These are phyloP conservation scores for Cladosporium sp. DNA, from an alignment of 2,329 filamentous ascomycete genomes.

Conservation along the genomic window DNA sequence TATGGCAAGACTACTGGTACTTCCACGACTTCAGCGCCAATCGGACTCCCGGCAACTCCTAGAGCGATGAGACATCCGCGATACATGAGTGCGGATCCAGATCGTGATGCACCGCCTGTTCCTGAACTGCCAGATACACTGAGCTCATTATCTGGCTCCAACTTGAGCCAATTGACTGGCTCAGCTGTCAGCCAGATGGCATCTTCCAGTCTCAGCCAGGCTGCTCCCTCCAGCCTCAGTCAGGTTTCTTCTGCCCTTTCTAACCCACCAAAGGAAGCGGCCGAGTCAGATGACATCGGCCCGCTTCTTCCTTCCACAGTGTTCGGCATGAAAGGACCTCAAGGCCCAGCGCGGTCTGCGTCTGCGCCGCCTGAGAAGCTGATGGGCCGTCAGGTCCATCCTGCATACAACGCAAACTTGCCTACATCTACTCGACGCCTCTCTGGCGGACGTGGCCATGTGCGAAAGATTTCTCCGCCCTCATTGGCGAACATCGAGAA, in stretches of 20 bases:
- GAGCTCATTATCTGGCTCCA: constrained; percentile 26
- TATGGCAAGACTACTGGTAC: constrained; percentile 33
- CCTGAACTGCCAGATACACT: constrained; percentile 50
- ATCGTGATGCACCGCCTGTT: constrained; percentile 48
- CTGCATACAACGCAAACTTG: constrained; percentile 28
- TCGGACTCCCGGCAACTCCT: constrained; percentile 85
- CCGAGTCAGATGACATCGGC: constrained; percentile 35
- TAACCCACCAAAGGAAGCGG: constrained; percentile 31
- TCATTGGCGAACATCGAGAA: constrained; percentile 21
- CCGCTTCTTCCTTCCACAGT: constrained; percentile 44
- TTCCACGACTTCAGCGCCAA: constrained; percentile 47
- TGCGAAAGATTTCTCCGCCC: constrained; percentile 40
- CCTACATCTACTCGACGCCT: constrained; percentile 30
- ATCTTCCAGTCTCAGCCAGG: constrained; percentile 23
- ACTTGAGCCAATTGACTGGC: constrained; percentile 28
- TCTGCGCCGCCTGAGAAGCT: constrained; percentile 44
- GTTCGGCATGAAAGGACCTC: constrained; percentile 36
- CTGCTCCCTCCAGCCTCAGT: constrained; percentile 24
- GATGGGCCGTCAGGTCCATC: constrained; percentile 24
- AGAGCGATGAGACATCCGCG: constrained; percentile 80
- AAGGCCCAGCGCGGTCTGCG: constrained; percentile 35
- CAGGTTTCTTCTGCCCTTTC: constrained; percentile 15
- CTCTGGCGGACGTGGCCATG: constrained; percentile 33
- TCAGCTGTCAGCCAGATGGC: constrained; percentile 5
- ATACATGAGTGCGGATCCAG: constrained; percentile 55